Evolutionary conservation across 2,329 filamentous ascomycete species (phyloP), one percentile per base, ranked within the genome.

Genomic region (Pseudonectria buxi): DNA sequence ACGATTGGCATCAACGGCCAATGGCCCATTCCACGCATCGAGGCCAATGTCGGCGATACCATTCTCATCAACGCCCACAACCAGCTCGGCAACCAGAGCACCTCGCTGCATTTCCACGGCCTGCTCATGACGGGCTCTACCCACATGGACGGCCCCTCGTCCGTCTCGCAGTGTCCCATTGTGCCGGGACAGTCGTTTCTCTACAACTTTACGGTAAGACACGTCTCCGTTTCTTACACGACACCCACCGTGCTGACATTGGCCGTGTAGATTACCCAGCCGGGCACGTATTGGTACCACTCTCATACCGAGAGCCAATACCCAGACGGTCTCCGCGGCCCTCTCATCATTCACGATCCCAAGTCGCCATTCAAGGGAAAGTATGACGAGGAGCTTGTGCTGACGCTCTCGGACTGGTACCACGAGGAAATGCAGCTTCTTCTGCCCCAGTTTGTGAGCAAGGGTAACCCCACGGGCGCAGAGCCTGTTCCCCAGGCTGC

Each of bases 201-300:
- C 3, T 88, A 86, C 57, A 74, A 82, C 54, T 85, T 86, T 53
- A 81, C 71, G 3, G 76, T 81, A 54, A 53, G 58, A 34, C n/a
- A n/a, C 31, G 28, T 14, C 3, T 28, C 6, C 15, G 4, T n/a
- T 11, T 6, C 10, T 14, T 30, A 9, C 13, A 11, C 15, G 18
- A 15, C 6, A 28, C 3, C n/a, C 12, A 35, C n/a, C 12, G 15
- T 18, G 13, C 14, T 33, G 6, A 10, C 10, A 2, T 25, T 2
- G 0, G 12, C 1, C 15, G 0, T 0, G n/a, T 13, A 71, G 80
- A 59, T 72, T 27, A 56, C 76, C 33, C 81, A 86, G 64, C 71
- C 79, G 0, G 83, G 83, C 22, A 85, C 82, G 0, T 88, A 85
- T 57, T 88, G 83, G 84, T 88, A 88, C 45, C 82, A 86, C 53